These are phyloP conservation scores for Hirschioporus abietinus DNA, from an alignment of 768 basidiomycete species.

Conservation along the genomic window DNA sequence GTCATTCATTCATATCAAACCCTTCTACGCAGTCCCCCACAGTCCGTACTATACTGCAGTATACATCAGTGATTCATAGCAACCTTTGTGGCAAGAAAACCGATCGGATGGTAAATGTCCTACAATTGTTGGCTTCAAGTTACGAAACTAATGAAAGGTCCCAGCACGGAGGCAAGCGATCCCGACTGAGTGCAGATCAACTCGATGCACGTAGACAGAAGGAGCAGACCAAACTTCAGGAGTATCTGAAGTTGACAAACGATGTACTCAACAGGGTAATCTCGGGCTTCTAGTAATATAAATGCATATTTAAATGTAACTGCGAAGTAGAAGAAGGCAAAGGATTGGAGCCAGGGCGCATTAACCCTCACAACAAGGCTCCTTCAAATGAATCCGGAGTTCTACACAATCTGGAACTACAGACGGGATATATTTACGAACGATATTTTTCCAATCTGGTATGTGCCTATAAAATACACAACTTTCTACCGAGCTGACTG, in stretches of 20 bases:
- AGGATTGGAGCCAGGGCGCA: conserved; percentile 69
- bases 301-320: not conserved
- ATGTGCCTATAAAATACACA: conserved; percentile 13
- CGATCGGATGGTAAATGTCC: too few species aligned
- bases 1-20: too few species aligned
- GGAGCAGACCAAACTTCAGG: conserved; percentile 70
- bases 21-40: too few species aligned
- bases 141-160: conserved; percentile 3
- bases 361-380: conserved; percentile 72
- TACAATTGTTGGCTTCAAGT: too few species aligned
- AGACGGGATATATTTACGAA: conserved; percentile 71
- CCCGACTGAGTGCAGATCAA: conserved; percentile 50
- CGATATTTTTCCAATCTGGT: conserved; percentile 69
- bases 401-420: conserved; percentile 96
- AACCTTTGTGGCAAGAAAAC: too few species aligned
- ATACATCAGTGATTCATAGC: too few species aligned
- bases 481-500: conserved; percentile 4
- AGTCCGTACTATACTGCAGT: too few species aligned
- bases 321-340: conserved; percentile 52
- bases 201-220: conserved; percentile 61
- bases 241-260: conserved; percentile 64
- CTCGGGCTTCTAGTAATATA: conserved; percentile 15
- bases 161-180: conserved; percentile 69
- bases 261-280: conserved; percentile 59
- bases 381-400: conserved; percentile 87